Evolutionary conservation across 192 early-diverging fungal species (phyloP).

Genomic region (Dissophora ornata): DNA sequence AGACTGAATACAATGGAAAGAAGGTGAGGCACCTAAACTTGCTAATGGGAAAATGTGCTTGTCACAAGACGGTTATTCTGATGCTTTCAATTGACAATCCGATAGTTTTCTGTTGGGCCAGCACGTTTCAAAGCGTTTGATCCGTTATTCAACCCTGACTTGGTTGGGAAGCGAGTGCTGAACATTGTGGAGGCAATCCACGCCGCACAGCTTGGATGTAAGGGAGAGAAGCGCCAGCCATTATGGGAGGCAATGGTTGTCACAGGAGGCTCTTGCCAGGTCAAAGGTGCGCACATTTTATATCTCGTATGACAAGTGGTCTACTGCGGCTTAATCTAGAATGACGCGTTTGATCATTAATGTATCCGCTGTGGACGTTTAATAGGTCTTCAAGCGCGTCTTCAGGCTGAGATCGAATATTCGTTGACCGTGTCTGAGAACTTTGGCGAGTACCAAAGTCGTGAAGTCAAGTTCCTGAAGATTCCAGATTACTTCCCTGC

Average conservation of each 20-base stretch:
- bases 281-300: constrained; percentile 39
- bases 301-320: neutral
- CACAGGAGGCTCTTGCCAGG: constrained; percentile 80
- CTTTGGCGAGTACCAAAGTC: constrained; percentile 85
- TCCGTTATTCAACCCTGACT: constrained; percentile 77
- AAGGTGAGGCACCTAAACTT: constrained; percentile 41
- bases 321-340: neutral
- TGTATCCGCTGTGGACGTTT: neutral
- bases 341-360: neutral
- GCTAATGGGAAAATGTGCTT: too few relatives aligned
- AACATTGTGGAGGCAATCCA: constrained; percentile 73
- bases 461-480: constrained; percentile 80
- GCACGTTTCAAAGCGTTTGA: constrained; percentile 71
- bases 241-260: constrained; percentile 90
- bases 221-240: constrained; percentile 77
- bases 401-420: constrained; percentile 72
- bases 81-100: too few relatives aligned
- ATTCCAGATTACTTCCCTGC: constrained; percentile 91
- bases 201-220: constrained; percentile 71
- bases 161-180: constrained; percentile 55
- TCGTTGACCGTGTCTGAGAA: constrained; percentile 85
- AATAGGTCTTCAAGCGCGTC: constrained; percentile 73
- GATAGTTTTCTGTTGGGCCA: constrained; percentile 68
- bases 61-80: too few relatives aligned
- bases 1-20: constrained; percentile 71